Evolutionary conservation across 768 basidiomycete genomes (phyloP).

Genomic region (Suillus paluster): DNA sequence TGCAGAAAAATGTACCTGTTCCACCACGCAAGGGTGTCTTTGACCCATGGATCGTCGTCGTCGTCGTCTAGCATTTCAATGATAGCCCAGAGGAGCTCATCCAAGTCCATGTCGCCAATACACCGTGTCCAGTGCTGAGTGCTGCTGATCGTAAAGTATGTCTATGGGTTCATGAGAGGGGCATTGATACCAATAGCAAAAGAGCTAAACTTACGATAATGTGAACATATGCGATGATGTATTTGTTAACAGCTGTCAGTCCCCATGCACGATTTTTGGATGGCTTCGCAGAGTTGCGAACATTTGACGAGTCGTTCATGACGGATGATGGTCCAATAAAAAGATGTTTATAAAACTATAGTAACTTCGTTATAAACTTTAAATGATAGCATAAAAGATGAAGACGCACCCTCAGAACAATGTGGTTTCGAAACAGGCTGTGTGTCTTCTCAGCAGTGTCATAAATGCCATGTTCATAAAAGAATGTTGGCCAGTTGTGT

Average conservation of each 20-base stretch:
- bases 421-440: slow-evolving; percentile 1
- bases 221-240: no score
- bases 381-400: neutral
- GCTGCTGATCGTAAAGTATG: slow-evolving; percentile 1
- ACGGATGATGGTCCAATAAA: slow-evolving; percentile 5
- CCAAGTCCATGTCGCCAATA: slow-evolving; percentile 10
- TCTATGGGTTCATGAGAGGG: no score
- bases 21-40: slow-evolving; percentile 5
- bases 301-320: neutral
- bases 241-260: no score
- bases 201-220: no score
- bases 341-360: slow-evolving; percentile 6
- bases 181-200: no score
- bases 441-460: neutral
- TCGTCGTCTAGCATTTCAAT: no score
- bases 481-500: slow-evolving; percentile 7
- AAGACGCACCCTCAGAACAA: neutral
- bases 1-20: neutral
- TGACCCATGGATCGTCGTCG: no score
- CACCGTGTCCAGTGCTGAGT: slow-evolving; percentile 5
- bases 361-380: neutral
- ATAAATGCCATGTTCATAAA: slow-evolving; percentile 1
- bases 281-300: neutral
- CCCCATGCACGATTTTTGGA: slow-evolving; percentile 2
- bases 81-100: no score